Evolutionary conservation across 192 early-diverging fungal species (phyloP).

Genomic region (Linnemannia exigua): DNA sequence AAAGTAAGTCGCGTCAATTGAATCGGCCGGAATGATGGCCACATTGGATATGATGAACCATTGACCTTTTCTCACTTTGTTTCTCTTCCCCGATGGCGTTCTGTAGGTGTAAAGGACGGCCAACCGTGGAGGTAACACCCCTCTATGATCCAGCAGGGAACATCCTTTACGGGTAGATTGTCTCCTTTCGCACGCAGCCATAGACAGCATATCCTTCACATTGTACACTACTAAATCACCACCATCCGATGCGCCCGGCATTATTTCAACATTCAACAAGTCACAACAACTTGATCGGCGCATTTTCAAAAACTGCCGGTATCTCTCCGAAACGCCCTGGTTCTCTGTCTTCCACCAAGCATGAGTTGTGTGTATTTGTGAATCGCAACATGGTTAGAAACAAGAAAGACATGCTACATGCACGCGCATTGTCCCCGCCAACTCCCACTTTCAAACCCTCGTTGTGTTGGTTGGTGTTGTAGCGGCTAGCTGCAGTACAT

Average conservation of each 20-base stretch:
- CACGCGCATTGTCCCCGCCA: too few species aligned
- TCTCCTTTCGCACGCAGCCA: background rate
- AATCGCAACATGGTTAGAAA: background rate
- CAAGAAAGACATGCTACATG: too few species aligned
- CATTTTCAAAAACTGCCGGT: background rate
- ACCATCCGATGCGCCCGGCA: too few species aligned
- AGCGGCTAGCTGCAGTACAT: background rate
- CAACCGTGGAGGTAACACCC: conserved; percentile 49
- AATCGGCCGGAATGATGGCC: too few species aligned
- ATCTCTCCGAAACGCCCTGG: conserved; percentile 1
- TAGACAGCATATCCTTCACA: background rate
- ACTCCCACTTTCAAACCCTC: too few species aligned
- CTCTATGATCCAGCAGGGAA: conserved; percentile 47
- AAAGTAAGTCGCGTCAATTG: conserved; percentile 9
- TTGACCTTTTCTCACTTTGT: background rate
- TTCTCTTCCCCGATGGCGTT: background rate
- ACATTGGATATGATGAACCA: background rate
- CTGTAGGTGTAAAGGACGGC: conserved; percentile 41
- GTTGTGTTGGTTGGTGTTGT: too few species aligned
- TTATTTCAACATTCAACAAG: background rate
- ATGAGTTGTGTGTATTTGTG: background rate
- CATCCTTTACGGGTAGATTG: conserved; percentile 9
- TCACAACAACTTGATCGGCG: background rate
- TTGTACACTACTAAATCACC: background rate
- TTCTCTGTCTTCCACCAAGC: too few species aligned